Percentiles rank a stretch among this genome's conserved stretches.
These are phyloP conservation scores for Immersiella caudata DNA, from an alignment of 495 filamentous ascomycete genomes.

Conservation along the genomic window DNA sequence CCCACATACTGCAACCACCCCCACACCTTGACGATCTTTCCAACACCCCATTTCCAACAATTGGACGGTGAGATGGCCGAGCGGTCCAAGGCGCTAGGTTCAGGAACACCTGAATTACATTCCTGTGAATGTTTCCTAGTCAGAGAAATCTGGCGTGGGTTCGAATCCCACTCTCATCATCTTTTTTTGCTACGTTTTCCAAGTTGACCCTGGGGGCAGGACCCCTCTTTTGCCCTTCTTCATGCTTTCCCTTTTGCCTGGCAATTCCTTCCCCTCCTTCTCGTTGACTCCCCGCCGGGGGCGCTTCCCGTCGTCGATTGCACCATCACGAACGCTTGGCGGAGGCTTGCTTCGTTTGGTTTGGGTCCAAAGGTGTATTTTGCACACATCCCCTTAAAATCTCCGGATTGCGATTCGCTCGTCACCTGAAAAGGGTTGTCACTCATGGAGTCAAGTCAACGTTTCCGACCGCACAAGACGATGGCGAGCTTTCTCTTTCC, in stretches of 20 bases:
- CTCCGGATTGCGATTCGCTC: too few species aligned
- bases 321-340: too few species aligned
- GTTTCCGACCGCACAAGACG: too few species aligned
- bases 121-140: neutral
- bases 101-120: constrained; percentile 1
- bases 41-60: neutral
- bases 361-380: too few species aligned
- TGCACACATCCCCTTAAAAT: too few species aligned
- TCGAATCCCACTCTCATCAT: constrained; percentile 45
- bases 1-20: neutral
- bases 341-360: too few species aligned
- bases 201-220: too few species aligned
- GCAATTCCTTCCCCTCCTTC: neutral
- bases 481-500: too few species aligned
- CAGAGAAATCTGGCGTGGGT: constrained; percentile 34
- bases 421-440: too few species aligned
- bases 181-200: neutral
- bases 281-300: neutral
- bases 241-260: neutral
- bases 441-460: too few species aligned
- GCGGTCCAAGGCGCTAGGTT: constrained; percentile 1
- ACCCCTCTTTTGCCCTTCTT: neutral
- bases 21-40: neutral
- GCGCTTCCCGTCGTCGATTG: too few species aligned
- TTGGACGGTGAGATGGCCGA: neutral